A percentile compares a stretch with the other conserved stretches of the same genome.
These are phyloP conservation scores for Penicillium sp. DNA, from an alignment of 2,329 filamentous ascomycete species.

Conservation along the genomic window DNA sequence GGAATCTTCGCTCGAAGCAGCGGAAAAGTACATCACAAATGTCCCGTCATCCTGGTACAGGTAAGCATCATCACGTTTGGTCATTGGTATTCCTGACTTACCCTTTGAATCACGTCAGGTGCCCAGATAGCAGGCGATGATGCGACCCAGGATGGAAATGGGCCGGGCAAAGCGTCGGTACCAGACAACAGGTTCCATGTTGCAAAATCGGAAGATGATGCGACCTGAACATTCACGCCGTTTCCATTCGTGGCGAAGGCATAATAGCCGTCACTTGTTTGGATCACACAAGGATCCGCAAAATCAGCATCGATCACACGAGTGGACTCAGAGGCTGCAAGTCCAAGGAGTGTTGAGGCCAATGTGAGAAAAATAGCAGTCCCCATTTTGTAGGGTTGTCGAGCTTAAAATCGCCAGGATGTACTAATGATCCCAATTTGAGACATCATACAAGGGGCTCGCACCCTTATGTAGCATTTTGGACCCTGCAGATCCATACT, in stretches of 20 bases:
- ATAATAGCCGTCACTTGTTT: slow-evolving; percentile 53
- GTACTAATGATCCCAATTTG: neutral
- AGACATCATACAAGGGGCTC: neutral
- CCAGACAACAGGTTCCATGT: slow-evolving; percentile 50
- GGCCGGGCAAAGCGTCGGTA: slow-evolving; percentile 52
- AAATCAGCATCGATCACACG: slow-evolving; percentile 47
- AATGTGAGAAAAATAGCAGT: neutral
- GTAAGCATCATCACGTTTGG: neutral
- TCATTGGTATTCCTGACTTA: slow-evolving; percentile 4
- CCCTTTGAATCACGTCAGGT: slow-evolving; percentile 55
- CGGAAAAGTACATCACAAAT: slow-evolving; percentile 61
- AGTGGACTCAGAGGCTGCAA: slow-evolving; percentile 16
- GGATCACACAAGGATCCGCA: slow-evolving; percentile 55
- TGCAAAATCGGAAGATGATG: slow-evolving; percentile 48
- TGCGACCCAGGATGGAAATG: slow-evolving; percentile 51
- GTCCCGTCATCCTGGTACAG: slow-evolving; percentile 35
- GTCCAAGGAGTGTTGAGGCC: slow-evolving; percentile 1
- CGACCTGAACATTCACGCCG: slow-evolving; percentile 54
- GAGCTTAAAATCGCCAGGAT: neutral
- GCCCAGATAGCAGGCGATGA: slow-evolving; percentile 55
- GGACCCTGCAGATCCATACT: neutral
- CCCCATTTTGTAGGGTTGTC: neutral
- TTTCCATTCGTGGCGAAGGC: slow-evolving; percentile 56
- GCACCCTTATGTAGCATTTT: neutral
- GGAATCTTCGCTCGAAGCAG: slow-evolving; percentile 37